These are phyloP conservation scores for Fraxinus latifolia DNA, from an alignment of 305 asterid species.

Conservation along the genomic window DNA sequence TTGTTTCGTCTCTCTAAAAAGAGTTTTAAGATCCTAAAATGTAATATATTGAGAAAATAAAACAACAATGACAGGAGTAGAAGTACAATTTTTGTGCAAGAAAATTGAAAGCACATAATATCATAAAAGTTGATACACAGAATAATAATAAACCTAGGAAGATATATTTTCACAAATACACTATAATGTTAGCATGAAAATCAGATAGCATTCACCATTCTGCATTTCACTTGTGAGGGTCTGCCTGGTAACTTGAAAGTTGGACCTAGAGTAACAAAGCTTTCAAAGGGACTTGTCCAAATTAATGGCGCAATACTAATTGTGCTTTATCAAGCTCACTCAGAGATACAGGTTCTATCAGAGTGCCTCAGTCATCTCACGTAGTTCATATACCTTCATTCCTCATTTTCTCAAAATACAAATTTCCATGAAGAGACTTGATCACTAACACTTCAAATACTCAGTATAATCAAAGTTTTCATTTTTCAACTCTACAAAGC, in stretches of 20 bases:
- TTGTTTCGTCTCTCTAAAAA: slow-evolving; percentile 49
- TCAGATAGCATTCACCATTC: background rate
- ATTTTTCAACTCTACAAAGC: background rate
- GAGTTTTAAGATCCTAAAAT: slow-evolving; percentile 63
- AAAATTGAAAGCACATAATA: slow-evolving; percentile 2
- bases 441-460: background rate
- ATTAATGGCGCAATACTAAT: background rate
- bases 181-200: background rate
- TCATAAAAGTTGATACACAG: slow-evolving; percentile 4
- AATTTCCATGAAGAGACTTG: background rate
- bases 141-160: slow-evolving; percentile 7
- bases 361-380: background rate
- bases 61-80: slow-evolving; percentile 6
- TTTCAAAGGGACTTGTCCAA: slow-evolving; percentile 12
- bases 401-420: background rate
- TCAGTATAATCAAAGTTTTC: background rate
- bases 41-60: background rate
- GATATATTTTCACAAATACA: background rate
- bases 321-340: background rate
- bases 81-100: background rate
- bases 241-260: background rate
- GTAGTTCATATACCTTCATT: background rate
- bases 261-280: slow-evolving; percentile 9
- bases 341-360: background rate
- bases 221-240: slow-evolving; percentile 3